Evolutionary conservation across 495 filamentous ascomycete species (phyloP), one percentile per base, ranked within the genome.

Genomic region (Cercophora samala): DNA sequence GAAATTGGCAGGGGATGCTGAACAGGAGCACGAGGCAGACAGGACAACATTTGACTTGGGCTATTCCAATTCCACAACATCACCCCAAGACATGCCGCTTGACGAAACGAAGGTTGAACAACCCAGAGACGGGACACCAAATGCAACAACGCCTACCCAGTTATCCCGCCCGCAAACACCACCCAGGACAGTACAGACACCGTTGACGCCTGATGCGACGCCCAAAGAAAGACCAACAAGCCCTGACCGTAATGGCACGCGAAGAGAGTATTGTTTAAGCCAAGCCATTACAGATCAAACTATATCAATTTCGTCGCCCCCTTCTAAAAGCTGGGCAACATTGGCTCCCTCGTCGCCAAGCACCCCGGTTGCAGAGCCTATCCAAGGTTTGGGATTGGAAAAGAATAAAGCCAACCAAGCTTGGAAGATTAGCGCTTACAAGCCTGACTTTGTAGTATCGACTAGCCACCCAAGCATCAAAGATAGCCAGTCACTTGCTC

Each of bases 381-480:
- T 4, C 5, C 15, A 5, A 54, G 13, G 5, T 21, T 21, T 21
- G 53, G 53, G 22, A 18, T 9, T 26, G 1, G 17, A 63, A 8
- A 17, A 37, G 1, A 29, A 37, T 15, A 26, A 25, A 0, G 64
- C 65, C 17, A 64, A 71, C 58, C 62, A 69, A 5, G 53, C 66
- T 2, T 71, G 66, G 69, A 68, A 24, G 42, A 68, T 71, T 4
- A 52, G 63, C 21, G 58, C 66, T 25, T 69, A 72, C 53, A 59
- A 42, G 8, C 70, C 70, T 4, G 67, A 72, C 22, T 65, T 68
- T 52, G 67, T 58, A 8, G 51, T 63, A 15, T 62, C 67, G 4
- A 23, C 64, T 13, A 54, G 65, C 42, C 70, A 13, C 21, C 54
- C 0, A 5, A 54, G n/a, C 53, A 56, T 25, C 1, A 19, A 54